Conservation (phyloP, 306 rosid genomes). For the Bauhinia variegata region DNA sequence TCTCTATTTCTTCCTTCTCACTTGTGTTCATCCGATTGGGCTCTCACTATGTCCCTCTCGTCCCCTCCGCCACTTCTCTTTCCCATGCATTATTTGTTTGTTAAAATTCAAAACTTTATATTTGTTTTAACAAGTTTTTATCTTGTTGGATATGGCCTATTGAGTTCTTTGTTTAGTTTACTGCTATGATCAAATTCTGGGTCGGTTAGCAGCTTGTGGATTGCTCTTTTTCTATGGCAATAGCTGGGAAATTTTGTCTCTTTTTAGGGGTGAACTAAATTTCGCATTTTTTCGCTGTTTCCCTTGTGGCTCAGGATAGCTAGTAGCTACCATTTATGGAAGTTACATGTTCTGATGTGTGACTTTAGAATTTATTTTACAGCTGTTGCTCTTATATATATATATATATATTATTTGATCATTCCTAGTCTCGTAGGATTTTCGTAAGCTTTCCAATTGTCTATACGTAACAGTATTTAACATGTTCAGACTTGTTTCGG, state of each 20-base stretch:
- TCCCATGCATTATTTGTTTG: neutral
- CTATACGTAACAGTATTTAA: no score
- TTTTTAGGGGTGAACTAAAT: neutral
- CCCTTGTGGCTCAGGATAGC: neutral
- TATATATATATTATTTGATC: no score
- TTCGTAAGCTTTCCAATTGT: neutral
- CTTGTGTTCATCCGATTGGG: no score
- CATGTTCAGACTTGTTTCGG: no score
- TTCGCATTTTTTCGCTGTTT: neutral
- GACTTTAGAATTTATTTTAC: neutral
- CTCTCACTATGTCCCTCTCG: no score
- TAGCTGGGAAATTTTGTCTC: neutral
- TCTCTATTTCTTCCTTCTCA: neutral
- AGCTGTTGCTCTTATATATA: neutral
- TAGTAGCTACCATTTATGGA: neutral
- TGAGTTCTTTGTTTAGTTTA: no score
- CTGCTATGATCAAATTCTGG: neutral
- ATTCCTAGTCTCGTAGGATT: neutral
- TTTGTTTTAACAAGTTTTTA: no score
- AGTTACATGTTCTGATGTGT: neutral
- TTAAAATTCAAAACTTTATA: no score
- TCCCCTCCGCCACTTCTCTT: no score
- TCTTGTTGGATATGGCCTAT: no score
- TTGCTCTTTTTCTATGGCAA: neutral
- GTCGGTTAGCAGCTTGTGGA: neutral